Percentiles rank a stretch among this genome's conserved stretches.
phyloP scores from a whole-genome alignment of 2,329 filamentous ascomycete genomes.

The Aspergillus tamarii region DNA sequence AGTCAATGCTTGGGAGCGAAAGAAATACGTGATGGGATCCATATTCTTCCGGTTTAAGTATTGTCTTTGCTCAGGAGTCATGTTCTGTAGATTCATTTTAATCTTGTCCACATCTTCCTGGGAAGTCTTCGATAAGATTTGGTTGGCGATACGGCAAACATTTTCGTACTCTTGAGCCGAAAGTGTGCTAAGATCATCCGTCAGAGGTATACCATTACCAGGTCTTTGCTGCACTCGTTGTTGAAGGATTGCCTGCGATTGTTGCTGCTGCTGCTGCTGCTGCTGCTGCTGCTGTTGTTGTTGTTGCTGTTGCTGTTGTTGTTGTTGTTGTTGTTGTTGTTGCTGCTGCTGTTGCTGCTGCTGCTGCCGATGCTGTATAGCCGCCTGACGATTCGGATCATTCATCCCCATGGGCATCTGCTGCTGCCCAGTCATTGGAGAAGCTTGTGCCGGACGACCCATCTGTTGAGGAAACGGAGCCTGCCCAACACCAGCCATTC shows the following conservation, averaged over 20 bases:
- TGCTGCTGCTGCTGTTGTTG: conserved; percentile 40
- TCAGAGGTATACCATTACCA: conserved; percentile 28
- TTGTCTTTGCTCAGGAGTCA: conserved; percentile 53
- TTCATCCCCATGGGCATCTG: conserved; percentile 42
- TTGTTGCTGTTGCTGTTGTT: conserved; percentile 35
- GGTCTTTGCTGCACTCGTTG: conserved; percentile 38
- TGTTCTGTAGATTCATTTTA: conserved; percentile 48
- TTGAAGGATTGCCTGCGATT: conserved; percentile 29
- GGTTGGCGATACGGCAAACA: conserved; percentile 51
- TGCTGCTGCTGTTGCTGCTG: conserved; percentile 34
- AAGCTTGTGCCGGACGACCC: conserved; percentile 55
- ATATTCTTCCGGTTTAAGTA: conserved; percentile 49
- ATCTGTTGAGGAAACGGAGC: conserved; percentile 55
- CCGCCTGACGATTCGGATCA: conserved; percentile 34
- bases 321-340: no score
- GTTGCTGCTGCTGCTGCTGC: conserved; percentile 32
- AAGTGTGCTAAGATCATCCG: conserved; percentile 41
- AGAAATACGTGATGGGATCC: conserved; percentile 55
- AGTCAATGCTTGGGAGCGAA: conserved; percentile 52
- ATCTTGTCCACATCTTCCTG: conserved; percentile 53
- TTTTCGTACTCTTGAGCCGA: conserved; percentile 47
- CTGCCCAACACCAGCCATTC: conserved; percentile 37
- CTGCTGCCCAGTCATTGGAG: conserved; percentile 49
- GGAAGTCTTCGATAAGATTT: conserved; percentile 50
- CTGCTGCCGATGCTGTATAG: conserved; percentile 40